Conservation (phyloP, 1,139 yeast species). For the Saccharomyces pastorianus region DNA sequence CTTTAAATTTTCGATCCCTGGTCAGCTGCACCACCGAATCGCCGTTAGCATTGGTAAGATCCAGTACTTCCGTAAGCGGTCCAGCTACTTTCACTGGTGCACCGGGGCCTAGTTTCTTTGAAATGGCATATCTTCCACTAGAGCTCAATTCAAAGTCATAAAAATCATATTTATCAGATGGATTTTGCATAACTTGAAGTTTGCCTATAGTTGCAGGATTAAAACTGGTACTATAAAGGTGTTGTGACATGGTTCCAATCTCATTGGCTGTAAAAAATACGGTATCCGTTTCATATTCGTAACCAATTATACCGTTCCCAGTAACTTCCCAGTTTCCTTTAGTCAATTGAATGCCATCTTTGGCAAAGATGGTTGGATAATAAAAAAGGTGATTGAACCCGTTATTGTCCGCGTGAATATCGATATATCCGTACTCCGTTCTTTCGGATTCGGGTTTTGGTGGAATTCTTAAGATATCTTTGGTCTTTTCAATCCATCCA, state of each 20-base stretch:
- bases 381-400: conserved; percentile 64
- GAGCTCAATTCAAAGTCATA: conserved; percentile 24
- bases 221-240: conserved; percentile 42
- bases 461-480: conserved; percentile 28
- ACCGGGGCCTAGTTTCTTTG: conserved; percentile 23
- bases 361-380: conserved; percentile 43
- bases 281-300: conserved; percentile 42
- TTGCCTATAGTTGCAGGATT: conserved; percentile 3
- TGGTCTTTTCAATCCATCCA: conserved; percentile 45
- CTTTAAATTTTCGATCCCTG: conserved; percentile 30
- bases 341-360: conserved; percentile 46
- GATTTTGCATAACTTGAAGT: conserved; percentile 19
- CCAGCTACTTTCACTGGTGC: conserved; percentile 26
- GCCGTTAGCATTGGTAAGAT: conserved; percentile 7
- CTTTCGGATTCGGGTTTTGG: conserved; percentile 34
- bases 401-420: conserved; percentile 52
- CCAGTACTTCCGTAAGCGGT: conserved; percentile 17
- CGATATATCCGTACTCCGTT: conserved; percentile 55
- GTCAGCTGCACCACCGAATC: conserved; percentile 15
- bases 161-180: conserved; percentile 16
- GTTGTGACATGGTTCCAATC: conserved; percentile 48
- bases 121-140: conserved; percentile 27
- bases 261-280: conserved; percentile 62
- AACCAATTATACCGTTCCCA: conserved; percentile 46
- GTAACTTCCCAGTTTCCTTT: conserved; percentile 63